Evolutionary conservation across 768 basidiomycete genomes (phyloP).

Genomic region (Rhodotorula taiwanensis): DNA sequence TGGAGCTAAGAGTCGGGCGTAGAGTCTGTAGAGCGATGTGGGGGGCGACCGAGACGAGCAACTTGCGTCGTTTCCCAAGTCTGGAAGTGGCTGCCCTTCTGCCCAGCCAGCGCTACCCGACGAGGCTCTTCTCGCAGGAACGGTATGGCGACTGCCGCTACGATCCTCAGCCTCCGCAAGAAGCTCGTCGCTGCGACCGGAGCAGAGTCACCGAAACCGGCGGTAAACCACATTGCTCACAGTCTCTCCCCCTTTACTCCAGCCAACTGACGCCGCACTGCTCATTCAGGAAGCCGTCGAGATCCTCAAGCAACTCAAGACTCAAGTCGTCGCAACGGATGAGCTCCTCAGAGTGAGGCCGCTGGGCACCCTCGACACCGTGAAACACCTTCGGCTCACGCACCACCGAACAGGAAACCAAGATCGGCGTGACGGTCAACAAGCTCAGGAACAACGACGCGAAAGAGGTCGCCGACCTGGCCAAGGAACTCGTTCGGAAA

Average conservation of each 20-base stretch:
- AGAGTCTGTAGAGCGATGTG: too few species aligned
- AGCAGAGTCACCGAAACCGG: conserved; percentile 13
- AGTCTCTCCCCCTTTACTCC: too few species aligned
- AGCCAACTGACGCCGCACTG: too few species aligned
- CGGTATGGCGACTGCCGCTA: conserved; percentile 11
- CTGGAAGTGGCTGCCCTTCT: too few species aligned
- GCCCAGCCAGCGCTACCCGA: too few species aligned
- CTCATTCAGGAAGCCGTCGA: conserved; percentile 31
- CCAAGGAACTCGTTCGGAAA: conserved; percentile 80
- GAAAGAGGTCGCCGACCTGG: conserved; percentile 68
- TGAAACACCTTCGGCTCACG: neutral
- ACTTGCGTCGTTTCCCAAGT: too few species aligned
- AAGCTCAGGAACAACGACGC: conserved; percentile 69
- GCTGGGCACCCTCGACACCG: too few species aligned
- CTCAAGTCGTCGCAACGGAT: conserved; percentile 39
- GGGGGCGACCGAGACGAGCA: too few species aligned
- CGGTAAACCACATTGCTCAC: conserved; percentile 4
- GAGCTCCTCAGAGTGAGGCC: conserved; percentile 39
- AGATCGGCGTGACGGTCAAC: conserved; percentile 82
- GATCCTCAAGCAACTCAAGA: conserved; percentile 36
- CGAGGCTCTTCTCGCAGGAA: too few species aligned
- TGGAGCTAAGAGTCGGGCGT: too few species aligned
- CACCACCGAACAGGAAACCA: conserved; percentile 63
- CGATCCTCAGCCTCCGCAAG: conserved; percentile 26
- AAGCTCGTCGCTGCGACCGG: conserved; percentile 14